Evolutionary conservation across 208 protist genomes (phyloP), one percentile per base, ranked within the genome.

Genomic region (Acanthamoeba healyi): DNA sequence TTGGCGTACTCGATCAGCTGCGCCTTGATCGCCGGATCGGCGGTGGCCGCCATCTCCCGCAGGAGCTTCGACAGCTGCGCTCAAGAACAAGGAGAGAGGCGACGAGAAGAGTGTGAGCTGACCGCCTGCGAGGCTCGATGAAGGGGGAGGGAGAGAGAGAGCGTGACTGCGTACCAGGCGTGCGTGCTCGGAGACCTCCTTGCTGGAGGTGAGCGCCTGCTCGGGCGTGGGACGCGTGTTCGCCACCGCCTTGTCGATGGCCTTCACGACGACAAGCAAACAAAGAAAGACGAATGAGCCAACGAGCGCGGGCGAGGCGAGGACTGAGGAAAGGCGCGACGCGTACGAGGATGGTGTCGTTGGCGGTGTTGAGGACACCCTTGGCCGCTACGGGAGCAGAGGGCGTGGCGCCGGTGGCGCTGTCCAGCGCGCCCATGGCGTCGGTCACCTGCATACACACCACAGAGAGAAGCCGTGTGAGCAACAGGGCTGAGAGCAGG

Each of bases 131-230:
- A 10, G 46, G 12, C 44, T 4, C 12, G 49, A 54, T 19, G 49
- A 10, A 22, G 49, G 49, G 22, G 49, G 49, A 10, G 22, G 49
- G 22, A 19, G 22, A 54, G 49, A 54, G 49, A 19, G 44, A 49
- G 44, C 44, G 44, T 49, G 44, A 4, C 9, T 12, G 61, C 61
- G 70, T 79, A 79, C 70, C 70, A 79, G 22, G 38, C 70, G 70
- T 3, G 70, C 70, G 40, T 79, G 70, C 70, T 79, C 70, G 70
- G 70, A 79, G 6, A 79, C 70, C 24, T 79, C 70, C 70, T 79
- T 79, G 70, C 70, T 79, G 6, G 34, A 19, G 19, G 70, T 79
- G 70, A 79, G 70, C 32, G 70, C 70, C 70, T 79, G 26, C 70
- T 79, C 70, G 22, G 70, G 70, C 70, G 70, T 79, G 34, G 70